Evolutionary conservation across 441 rosid genomes (phyloP).

Genomic region (Bocquillonia castaneifolia): DNA sequence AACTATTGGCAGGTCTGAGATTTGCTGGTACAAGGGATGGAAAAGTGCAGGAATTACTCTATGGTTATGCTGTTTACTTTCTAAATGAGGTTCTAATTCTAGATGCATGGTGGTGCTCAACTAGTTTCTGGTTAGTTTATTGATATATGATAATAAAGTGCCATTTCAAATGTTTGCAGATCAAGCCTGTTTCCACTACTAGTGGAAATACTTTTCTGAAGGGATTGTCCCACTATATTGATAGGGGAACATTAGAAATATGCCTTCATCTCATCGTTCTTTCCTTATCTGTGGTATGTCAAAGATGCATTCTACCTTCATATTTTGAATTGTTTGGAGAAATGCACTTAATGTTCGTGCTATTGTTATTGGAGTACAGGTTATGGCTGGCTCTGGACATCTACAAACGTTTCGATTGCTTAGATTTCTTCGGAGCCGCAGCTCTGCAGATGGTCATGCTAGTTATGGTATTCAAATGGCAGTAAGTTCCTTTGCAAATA

Average conservation of each 20-base stretch:
- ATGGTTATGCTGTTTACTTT: slow-evolving; percentile 73
- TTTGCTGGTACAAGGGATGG: slow-evolving; percentile 94
- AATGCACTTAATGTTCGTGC: slow-evolving; percentile 9
- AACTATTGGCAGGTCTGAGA: slow-evolving; percentile 63
- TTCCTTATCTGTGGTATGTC: slow-evolving; percentile 80
- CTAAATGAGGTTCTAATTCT: slow-evolving; percentile 72
- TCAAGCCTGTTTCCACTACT: slow-evolving; percentile 69
- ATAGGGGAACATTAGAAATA: slow-evolving; percentile 88
- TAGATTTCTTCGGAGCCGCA: slow-evolving; percentile 78
- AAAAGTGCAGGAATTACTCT: slow-evolving; percentile 79
- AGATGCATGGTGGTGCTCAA: slow-evolving; percentile 22
- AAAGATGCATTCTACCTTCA: slow-evolving; percentile 17
- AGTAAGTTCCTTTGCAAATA: slow-evolving; percentile 41
- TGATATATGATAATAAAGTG: slow-evolving; percentile 19
- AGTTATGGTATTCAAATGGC: slow-evolving; percentile 93
- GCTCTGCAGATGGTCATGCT: slow-evolving; percentile 83
- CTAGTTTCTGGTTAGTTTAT: slow-evolving; percentile 14
- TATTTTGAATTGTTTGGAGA: slow-evolving; percentile 5
- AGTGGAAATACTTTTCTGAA: slow-evolving; percentile 52
- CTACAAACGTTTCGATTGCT: slow-evolving; percentile 74
- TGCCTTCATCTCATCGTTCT: slow-evolving; percentile 87
- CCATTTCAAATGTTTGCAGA: slow-evolving; percentile 49
- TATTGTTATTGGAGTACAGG: slow-evolving; percentile 39
- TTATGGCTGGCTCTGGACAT: slow-evolving; percentile 99
- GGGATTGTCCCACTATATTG: slow-evolving; percentile 79